Conservation (phyloP, 2,329 filamentous ascomycete species). For the Boeremia lycopersici region DNA sequence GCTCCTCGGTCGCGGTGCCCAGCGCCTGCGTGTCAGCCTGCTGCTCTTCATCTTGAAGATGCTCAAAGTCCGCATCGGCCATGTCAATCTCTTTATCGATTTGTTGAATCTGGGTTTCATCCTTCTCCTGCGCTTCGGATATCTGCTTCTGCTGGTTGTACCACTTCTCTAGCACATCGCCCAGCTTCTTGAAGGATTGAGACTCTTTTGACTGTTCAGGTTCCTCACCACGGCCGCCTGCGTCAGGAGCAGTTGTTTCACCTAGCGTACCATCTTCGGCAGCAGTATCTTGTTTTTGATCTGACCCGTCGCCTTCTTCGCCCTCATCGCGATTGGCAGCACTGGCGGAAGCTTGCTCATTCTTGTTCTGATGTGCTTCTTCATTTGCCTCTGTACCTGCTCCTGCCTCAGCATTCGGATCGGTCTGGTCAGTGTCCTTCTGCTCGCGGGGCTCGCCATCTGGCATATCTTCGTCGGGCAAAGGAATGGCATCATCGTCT, state of each 20-base stretch:
- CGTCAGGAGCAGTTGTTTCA: slow-evolving; percentile 44
- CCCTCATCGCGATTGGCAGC: slow-evolving; percentile 69
- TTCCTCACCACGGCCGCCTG: slow-evolving; percentile 45
- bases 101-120: slow-evolving; percentile 57
- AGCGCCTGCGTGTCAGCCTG: slow-evolving; percentile 89
- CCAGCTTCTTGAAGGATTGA: slow-evolving; percentile 91
- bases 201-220: slow-evolving; percentile 53
- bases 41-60: slow-evolving; percentile 82
- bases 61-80: slow-evolving; percentile 85
- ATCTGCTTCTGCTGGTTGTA: slow-evolving; percentile 89
- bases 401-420: slow-evolving; percentile 63
- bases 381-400: slow-evolving; percentile 70
- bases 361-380: slow-evolving; percentile 58
- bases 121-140: slow-evolving; percentile 52
- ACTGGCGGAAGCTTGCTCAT: slow-evolving; percentile 63
- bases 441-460: slow-evolving; percentile 54
- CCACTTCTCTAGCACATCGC: slow-evolving; percentile 91
- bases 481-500: slow-evolving; percentile 44
- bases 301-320: slow-evolving; percentile 67
- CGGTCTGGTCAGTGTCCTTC: slow-evolving; percentile 57
- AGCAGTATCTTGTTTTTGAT: slow-evolving; percentile 66
- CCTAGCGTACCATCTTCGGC: slow-evolving; percentile 65
- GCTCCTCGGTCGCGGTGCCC: slow-evolving; percentile 85
- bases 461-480: slow-evolving; percentile 59
- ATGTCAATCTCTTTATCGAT: slow-evolving; percentile 69